Conservation (phyloP, 2,329 filamentous ascomycete genomes). For the Chaetothyriales sp. region DNA sequence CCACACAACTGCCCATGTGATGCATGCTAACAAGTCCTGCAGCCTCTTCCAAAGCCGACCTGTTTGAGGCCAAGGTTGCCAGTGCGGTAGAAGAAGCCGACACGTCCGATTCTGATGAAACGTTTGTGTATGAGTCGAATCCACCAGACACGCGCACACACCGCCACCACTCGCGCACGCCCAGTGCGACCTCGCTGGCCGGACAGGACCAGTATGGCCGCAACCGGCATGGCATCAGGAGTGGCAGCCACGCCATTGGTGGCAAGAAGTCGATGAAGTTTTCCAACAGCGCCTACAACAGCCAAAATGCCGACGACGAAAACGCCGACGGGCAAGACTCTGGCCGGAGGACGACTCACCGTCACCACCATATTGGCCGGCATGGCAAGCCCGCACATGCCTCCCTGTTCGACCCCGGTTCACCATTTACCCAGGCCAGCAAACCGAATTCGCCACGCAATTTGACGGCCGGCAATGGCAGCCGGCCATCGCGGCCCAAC, state of each 20-base stretch:
- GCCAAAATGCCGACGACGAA: slow-evolving; percentile 48
- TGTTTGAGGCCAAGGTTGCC: slow-evolving; percentile 93
- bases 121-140: slow-evolving; percentile 98
- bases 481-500: slow-evolving; percentile 50
- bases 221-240: slow-evolving; percentile 53
- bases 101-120: slow-evolving; percentile 94
- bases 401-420: slow-evolving; percentile 62
- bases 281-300: slow-evolving; percentile 59
- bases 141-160: slow-evolving; percentile 54
- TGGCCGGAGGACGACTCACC: slow-evolving; percentile 43
- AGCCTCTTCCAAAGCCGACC: slow-evolving; percentile 90
- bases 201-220: slow-evolving; percentile 34
- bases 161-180: slow-evolving; percentile 82
- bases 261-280: slow-evolving; percentile 96
- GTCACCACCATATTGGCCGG: slow-evolving; percentile 65
- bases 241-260: slow-evolving; percentile 46
- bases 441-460: slow-evolving; percentile 47
- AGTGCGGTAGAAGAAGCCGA: slow-evolving; percentile 91
- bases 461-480: slow-evolving; percentile 24
- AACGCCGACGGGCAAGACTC: slow-evolving; percentile 50
- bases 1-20: slow-evolving; percentile 9
- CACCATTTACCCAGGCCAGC: slow-evolving; percentile 56
- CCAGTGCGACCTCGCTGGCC: slow-evolving; percentile 69
- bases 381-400: slow-evolving; percentile 59
- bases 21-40: slow-evolving; percentile 13